A percentile compares a stretch with the other conserved stretches of the same genome.
Evolutionary conservation across 2,329 filamentous ascomycete genomes (phyloP).

Genomic region (Cladosporium sp.): DNA sequence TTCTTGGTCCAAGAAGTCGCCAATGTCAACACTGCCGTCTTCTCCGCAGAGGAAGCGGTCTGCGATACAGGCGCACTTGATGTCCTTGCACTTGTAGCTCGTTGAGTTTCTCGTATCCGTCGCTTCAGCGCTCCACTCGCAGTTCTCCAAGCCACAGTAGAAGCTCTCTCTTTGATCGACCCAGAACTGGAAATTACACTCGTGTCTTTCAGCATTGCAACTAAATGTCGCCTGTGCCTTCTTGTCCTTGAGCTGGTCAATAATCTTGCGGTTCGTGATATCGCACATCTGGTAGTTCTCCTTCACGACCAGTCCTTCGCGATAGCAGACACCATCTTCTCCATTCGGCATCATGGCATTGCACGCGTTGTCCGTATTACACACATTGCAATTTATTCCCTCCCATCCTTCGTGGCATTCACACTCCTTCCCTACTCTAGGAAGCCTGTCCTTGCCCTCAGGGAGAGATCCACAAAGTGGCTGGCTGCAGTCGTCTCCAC

Average conservation of each 20-base stretch:
- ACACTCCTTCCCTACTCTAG: conserved; percentile 71
- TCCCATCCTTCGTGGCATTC: conserved; percentile 91
- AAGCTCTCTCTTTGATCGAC: conserved; percentile 92
- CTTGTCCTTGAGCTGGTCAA: conserved; percentile 78
- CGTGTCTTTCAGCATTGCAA: conserved; percentile 71
- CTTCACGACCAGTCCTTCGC: conserved; percentile 84
- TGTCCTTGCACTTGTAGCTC: conserved; percentile 78
- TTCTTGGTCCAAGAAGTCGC: conserved; percentile 77
- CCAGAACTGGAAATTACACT: conserved; percentile 99
- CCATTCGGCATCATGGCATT: conserved; percentile 82
- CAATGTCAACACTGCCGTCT: conserved; percentile 85
- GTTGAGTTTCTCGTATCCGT: conserved; percentile 75
- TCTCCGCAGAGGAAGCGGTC: conserved; percentile 94
- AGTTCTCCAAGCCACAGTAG: conserved; percentile 86
- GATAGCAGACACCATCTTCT: conserved; percentile 86
- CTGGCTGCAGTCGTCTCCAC: conserved; percentile 87
- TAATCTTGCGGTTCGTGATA: conserved; percentile 93
- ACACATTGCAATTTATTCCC: conserved; percentile 97
- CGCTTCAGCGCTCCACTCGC: conserved; percentile 69
- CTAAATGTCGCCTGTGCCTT: conserved; percentile 93
- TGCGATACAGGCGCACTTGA: conserved; percentile 83
- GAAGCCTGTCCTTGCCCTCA: conserved; percentile 74
- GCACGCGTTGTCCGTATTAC: conserved; percentile 78
- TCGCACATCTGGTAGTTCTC: conserved; percentile 98
- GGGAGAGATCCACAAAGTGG: conserved; percentile 89